A percentile compares a stretch with the other conserved stretches of the same genome.
phyloP scores from a whole-genome alignment of 768 basidiomycete genomes.

The Artomyces pyxidatus region DNA sequence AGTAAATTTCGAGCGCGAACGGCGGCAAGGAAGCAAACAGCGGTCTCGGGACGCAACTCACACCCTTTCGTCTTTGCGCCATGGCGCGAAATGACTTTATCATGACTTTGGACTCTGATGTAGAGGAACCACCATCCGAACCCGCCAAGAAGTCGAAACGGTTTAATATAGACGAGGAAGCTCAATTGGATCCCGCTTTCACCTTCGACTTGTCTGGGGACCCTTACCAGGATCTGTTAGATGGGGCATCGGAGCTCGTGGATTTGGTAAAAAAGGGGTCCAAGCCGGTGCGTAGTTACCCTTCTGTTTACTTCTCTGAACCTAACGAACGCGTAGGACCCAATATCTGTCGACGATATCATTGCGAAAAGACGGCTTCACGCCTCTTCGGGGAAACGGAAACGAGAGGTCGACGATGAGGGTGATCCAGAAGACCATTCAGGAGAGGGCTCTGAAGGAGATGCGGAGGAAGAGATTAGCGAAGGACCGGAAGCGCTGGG shows the following conservation, averaged over 20 bases:
- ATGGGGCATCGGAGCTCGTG: slow-evolving; percentile 30
- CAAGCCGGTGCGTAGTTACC: slow-evolving; percentile 43
- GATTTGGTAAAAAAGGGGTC: slow-evolving; percentile 56
- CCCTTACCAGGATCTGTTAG: slow-evolving; percentile 51
- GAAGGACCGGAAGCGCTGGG: slow-evolving; percentile 26
- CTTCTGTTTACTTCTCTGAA: not conserved
- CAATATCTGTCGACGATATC: slow-evolving; percentile 89
- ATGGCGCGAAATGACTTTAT: slow-evolving; percentile 57
- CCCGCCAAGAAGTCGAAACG: not conserved
- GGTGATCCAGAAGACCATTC: slow-evolving; percentile 20
- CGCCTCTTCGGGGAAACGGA: slow-evolving; percentile 47
- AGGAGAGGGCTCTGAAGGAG: slow-evolving; percentile 28
- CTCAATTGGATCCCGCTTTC: slow-evolving; percentile 72
- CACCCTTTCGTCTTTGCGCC: no score
- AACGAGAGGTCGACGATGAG: slow-evolving; percentile 36
- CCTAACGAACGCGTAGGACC: slow-evolving; percentile 36
- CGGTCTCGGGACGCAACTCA: no score
- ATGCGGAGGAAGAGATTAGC: slow-evolving; percentile 30
- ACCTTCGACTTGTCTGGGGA: slow-evolving; percentile 74
- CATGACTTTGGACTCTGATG: slow-evolving; percentile 79
- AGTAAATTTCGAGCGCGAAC: no score
- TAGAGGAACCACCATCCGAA: slow-evolving; percentile 36
- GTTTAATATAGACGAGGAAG: slow-evolving; percentile 35
- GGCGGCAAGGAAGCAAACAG: no score
- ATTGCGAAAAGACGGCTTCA: slow-evolving; percentile 61